Evolutionary conservation across 2,329 filamentous ascomycete genomes (phyloP).

Genomic region (Alternaria sp.): DNA sequence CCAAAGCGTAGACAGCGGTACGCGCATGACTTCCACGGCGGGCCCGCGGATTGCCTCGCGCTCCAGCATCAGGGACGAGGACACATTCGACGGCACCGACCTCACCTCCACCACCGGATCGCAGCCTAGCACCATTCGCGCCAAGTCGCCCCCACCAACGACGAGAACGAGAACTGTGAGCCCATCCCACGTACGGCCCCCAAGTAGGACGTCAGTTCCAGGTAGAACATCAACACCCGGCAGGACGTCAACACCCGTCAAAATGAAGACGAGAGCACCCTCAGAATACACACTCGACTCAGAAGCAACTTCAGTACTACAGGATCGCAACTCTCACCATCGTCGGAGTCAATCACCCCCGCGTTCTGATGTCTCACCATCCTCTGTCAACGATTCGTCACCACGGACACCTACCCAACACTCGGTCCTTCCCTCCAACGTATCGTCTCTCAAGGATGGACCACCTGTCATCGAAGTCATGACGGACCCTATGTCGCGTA

Average conservation of each 20-base stretch:
- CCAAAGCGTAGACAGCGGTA: constrained; percentile 53
- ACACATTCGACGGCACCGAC: constrained; percentile 50
- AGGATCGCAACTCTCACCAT: constrained; percentile 43
- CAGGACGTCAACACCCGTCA: constrained; percentile 35
- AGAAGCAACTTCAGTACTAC: constrained; percentile 57
- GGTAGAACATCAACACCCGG: constrained; percentile 23
- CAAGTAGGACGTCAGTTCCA: constrained; percentile 36
- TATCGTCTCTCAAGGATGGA: constrained; percentile 43
- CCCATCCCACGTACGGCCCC: constrained; percentile 27
- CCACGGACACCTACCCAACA: constrained; percentile 56
- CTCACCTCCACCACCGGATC: constrained; percentile 54
- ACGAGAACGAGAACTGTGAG: constrained; percentile 37
- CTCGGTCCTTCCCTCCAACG: constrained; percentile 45
- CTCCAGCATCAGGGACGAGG: constrained; percentile 54
- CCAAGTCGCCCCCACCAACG: constrained; percentile 35
- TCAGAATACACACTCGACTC: constrained; percentile 57
- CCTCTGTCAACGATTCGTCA: constrained; percentile 55
- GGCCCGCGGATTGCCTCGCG: constrained; percentile 51
- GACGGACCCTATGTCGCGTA: constrained; percentile 49
- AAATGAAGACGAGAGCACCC: constrained; percentile 43
- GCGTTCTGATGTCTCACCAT: constrained; percentile 51
- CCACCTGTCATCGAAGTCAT: constrained; percentile 56
- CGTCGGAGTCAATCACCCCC: constrained; percentile 40
- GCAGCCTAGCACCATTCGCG: constrained; percentile 51
- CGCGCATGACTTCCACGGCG: constrained; percentile 46